These are phyloP conservation scores for Fusarium tricinctum DNA, from an alignment of 2,329 filamentous ascomycete species.

Conservation along the genomic window DNA sequence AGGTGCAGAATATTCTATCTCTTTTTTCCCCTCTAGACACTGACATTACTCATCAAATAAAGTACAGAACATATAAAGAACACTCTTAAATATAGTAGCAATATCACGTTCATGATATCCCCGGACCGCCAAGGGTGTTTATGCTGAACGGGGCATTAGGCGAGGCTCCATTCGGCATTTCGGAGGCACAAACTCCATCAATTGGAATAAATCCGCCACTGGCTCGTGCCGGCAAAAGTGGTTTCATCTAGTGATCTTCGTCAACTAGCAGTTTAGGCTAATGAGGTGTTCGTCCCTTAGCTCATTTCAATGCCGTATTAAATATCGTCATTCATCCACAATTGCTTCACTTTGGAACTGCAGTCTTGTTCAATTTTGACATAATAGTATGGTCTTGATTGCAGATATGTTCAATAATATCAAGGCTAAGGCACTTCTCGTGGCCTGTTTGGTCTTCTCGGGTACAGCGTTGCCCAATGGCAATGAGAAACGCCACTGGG, in stretches of 20 bases:
- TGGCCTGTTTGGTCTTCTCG: slow-evolving; percentile 14
- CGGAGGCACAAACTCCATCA: slow-evolving; percentile 25
- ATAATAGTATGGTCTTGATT: background rate
- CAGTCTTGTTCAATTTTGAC: rapidly evolving
- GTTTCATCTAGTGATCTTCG: slow-evolving; percentile 21
- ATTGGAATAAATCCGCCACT: slow-evolving; percentile 5
- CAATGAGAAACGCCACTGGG: slow-evolving; percentile 21
- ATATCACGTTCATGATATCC: background rate
- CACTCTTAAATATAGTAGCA: too few relatives aligned
- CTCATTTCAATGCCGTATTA: background rate
- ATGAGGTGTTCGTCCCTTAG: slow-evolving; percentile 10
- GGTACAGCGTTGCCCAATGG: slow-evolving; percentile 8
- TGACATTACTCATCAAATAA: too few relatives aligned
- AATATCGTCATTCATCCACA: background rate
- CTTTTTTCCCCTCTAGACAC: too few relatives aligned
- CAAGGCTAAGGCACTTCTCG: slow-evolving; percentile 12
- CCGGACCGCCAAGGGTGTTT: background rate
- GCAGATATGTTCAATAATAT: slow-evolving; percentile 2
- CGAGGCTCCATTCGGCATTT: slow-evolving; percentile 14
- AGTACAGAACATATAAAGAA: too few relatives aligned
- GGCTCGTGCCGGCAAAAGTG: slow-evolving; percentile 14
- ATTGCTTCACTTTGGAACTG: background rate
- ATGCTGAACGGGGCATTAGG: too few relatives aligned
- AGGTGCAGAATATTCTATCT: background rate
- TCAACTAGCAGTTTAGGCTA: slow-evolving; percentile 19